Evolutionary conservation across 257 asterid genomes (phyloP), one percentile per base, ranked within the genome.

Genomic region (Rubia yunnanensis): DNA sequence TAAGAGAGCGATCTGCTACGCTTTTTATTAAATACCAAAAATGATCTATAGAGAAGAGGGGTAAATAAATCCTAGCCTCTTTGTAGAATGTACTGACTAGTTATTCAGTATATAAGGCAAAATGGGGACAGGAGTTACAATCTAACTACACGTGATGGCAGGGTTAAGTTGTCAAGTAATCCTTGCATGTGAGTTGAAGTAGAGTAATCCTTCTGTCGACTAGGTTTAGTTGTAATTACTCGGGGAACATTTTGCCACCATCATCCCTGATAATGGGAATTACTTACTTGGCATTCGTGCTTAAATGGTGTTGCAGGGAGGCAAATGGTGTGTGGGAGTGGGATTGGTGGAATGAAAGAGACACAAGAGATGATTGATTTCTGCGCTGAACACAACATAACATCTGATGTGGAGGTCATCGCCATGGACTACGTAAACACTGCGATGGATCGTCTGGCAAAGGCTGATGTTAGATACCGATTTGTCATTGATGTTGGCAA

Each of bases 401-500:
- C 77, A 18, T 66, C 80, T 31, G 74, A 76, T 63, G 24, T 76
- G 32, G 80, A 76, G 80, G 67, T 82, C 26, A 66, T 83, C 30
- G 78, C 80, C 1, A 71, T 77, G 35, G 85, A 84, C 31, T 81
- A 84, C 61, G 69, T 84, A 8, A 81, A 84, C 76, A 79, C 80
- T 0, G 87, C 87, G 0, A 79, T 84, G 77, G 89, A 84, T 0
- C 80, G 89, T 10, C 85, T 84, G 4, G 50, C 58, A 15, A 84
- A 79, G 14, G 69, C 77, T 4, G 87, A 84, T 44, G 85, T 81
- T 23, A 83, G 78, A 72, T 83, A 84, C 59, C 74, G 89, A 3
- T 85, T 85, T 41, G 92, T 85, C 3, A 68, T 83, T 1, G 87
- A 86, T 63, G 48, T 83, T 39, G 86, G 67, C 9, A 77, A 75